phyloP scores from a whole-genome alignment of 176 grass and related monocot genomes.

The Oryza meridionalis region DNA sequence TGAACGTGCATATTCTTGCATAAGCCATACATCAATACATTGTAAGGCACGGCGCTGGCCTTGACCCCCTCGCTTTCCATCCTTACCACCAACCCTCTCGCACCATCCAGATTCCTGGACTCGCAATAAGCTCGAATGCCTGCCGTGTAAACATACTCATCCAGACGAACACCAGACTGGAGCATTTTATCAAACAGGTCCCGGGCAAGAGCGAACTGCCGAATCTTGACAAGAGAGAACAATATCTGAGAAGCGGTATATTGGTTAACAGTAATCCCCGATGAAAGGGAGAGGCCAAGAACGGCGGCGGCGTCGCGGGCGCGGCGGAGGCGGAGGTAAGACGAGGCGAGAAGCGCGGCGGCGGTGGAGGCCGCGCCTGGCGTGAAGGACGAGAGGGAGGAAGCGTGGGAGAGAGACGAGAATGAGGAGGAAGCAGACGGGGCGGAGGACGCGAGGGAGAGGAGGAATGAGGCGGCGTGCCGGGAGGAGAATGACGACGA shows the following conservation, averaged over 20 bases:
- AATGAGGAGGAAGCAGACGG: conserved; percentile 30
- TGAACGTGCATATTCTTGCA: conserved; percentile 52
- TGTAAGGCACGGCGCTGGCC: conserved; percentile 62
- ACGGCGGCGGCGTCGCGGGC: conserved; percentile 47
- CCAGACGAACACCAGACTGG: conserved; percentile 16
- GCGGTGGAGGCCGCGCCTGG: conserved; percentile 24
- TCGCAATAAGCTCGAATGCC: conserved; percentile 61
- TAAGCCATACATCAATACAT: conserved; percentile 75
- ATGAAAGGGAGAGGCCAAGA: conserved; percentile 40
- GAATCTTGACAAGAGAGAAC: conserved; percentile 45
- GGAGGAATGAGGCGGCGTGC: conserved; percentile 21
- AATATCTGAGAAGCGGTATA: conserved; percentile 62
- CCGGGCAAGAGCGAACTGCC: conserved; percentile 56
- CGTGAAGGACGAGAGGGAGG: conserved; percentile 19
- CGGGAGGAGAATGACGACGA: conserved; percentile 1
- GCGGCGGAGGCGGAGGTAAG: conserved; percentile 53
- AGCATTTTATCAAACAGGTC: conserved; percentile 68
- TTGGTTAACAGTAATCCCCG: conserved; percentile 36
- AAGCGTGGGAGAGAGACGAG: conserved; percentile 35
- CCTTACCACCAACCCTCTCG: conserved; percentile 33
- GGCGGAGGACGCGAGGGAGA: conserved; percentile 32
- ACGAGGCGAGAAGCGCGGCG: conserved; percentile 44
- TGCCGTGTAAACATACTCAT: conserved; percentile 65
- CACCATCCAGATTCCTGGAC: conserved; percentile 42
- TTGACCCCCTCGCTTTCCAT: conserved; percentile 56